Percentiles rank a stretch among this genome's conserved stretches.
Conservation (phyloP, 2,329 filamentous ascomycete genomes). For the Epichloe typhina region DNA sequence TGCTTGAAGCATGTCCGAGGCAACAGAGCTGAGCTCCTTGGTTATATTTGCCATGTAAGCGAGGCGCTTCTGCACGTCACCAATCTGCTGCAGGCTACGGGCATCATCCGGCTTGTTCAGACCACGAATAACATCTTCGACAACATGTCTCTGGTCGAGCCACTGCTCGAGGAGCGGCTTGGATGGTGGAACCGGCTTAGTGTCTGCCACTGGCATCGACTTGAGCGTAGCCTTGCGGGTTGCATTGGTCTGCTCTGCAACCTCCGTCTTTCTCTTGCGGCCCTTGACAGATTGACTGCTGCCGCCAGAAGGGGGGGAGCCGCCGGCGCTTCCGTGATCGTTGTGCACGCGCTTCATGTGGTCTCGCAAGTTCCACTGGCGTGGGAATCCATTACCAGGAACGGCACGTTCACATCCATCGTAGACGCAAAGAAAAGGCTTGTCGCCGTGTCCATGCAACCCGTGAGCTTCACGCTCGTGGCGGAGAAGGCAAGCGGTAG, state of each 20-base stretch:
- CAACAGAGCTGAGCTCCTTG: constrained; percentile 5
- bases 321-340: constrained; percentile 33
- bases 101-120: constrained; percentile 37
- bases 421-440: constrained; percentile 82
- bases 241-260: constrained; percentile 23
- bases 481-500: constrained; percentile 84
- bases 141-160: constrained; percentile 48
- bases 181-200: constrained; percentile 18
- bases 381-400: constrained; percentile 77
- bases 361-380: constrained; percentile 90
- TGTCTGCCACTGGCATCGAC: constrained; percentile 20
- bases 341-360: constrained; percentile 95
- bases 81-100: constrained; percentile 40
- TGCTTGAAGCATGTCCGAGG: neutral
- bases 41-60: constrained; percentile 38
- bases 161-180: constrained; percentile 38
- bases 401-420: constrained; percentile 75
- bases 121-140: constrained; percentile 44
- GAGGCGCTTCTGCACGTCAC: constrained; percentile 36
- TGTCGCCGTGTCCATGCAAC: constrained; percentile 87
- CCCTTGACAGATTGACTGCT: constrained; percentile 29
- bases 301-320: constrained; percentile 25
- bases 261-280: constrained; percentile 46
- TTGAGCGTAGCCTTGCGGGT: constrained; percentile 39
- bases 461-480: constrained; percentile 94